Conservation (phyloP, 306 rosid genomes). For the Ormosia emarginata region DNA sequence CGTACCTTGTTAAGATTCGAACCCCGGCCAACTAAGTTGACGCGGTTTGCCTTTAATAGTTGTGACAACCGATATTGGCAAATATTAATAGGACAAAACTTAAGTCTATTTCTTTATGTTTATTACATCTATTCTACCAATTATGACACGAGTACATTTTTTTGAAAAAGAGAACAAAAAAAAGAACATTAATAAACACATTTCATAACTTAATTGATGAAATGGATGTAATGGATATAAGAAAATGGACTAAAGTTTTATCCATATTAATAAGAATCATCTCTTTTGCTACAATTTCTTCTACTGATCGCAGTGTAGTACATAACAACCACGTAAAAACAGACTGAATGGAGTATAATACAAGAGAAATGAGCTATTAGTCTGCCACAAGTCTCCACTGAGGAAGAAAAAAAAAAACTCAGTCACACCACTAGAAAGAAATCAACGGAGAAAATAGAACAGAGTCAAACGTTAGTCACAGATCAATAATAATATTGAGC, state of each 20-base stretch:
- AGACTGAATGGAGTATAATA: background rate
- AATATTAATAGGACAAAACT: background rate
- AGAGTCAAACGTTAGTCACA: background rate
- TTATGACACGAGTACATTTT: too few species aligned
- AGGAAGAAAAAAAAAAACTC: background rate
- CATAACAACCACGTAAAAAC: background rate
- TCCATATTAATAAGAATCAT: background rate
- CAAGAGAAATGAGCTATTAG: background rate
- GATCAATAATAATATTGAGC: constrained; percentile 8
- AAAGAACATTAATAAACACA: too few species aligned
- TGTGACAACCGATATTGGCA: too few species aligned
- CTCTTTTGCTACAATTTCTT: background rate
- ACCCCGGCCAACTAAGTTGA: too few species aligned
- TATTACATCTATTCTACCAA: too few species aligned
- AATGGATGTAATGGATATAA: too few species aligned
- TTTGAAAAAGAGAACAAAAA: too few species aligned
- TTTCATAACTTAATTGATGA: too few species aligned
- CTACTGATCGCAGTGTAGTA: background rate
- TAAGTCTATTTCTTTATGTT: too few species aligned
- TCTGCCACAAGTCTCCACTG: background rate
- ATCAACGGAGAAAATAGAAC: constrained; percentile 2
- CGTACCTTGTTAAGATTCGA: too few species aligned
- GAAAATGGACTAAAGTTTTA: too few species aligned
- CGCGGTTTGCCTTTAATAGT: too few species aligned
- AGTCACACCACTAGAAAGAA: background rate